phyloP scores from a whole-genome alignment of 2,329 filamentous ascomycete species.

The Zymoseptoria tritici region DNA sequence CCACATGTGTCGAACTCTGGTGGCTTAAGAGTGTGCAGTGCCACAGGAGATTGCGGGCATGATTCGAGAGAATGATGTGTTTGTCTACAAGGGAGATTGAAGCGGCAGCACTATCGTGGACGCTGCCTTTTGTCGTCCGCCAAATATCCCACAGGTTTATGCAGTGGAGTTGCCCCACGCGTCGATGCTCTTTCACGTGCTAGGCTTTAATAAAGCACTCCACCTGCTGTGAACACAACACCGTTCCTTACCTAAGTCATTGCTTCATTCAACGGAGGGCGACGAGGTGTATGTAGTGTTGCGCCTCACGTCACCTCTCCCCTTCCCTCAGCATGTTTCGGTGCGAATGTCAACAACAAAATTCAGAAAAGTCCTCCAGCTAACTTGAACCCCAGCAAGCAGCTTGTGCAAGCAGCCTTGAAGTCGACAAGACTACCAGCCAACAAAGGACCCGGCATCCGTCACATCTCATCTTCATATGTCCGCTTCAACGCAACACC shows the following conservation, averaged over 20 bases:
- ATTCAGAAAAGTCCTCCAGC: background rate
- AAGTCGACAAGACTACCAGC: background rate
- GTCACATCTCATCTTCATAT: background rate
- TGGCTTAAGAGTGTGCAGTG: too few relatives aligned
- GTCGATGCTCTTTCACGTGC: background rate
- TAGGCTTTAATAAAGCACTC: background rate
- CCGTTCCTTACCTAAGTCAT: background rate
- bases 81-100: too few relatives aligned
- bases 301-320: background rate
- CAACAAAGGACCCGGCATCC: background rate
- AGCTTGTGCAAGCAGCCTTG: background rate
- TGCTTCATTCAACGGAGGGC: background rate
- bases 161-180: too few relatives aligned
- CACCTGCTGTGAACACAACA: too few relatives aligned
- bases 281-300: background rate
- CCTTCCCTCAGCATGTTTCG: background rate
- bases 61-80: too few relatives aligned
- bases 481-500: background rate
- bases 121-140: too few relatives aligned
- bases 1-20: too few relatives aligned
- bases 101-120: too few relatives aligned
- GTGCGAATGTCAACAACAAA: background rate
- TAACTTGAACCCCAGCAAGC: background rate
- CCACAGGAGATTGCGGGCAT: too few relatives aligned
- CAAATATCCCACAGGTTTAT: too few relatives aligned